A percentile compares a stretch with the other conserved stretches of the same genome.
phyloP scores from a whole-genome alignment of 2,329 filamentous ascomycete species.

The Claviceps sp. region DNA sequence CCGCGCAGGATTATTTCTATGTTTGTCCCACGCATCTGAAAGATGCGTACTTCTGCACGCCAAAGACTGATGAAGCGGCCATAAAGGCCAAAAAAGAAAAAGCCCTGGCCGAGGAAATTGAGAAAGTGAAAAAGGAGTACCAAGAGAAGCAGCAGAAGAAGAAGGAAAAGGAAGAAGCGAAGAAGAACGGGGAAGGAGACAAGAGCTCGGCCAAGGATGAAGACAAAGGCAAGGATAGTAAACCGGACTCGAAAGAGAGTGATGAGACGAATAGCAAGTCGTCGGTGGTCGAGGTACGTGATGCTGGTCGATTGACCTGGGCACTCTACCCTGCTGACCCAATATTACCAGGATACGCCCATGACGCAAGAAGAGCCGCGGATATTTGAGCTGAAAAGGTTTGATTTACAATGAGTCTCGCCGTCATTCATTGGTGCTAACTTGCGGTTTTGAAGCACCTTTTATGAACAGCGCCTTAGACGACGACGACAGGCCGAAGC shows the following conservation, averaged over 20 bases:
- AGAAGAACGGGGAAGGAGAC: slow-evolving; percentile 29
- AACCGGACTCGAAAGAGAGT: slow-evolving; percentile 16
- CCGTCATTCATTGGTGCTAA: neutral
- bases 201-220: slow-evolving; percentile 21
- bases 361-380: slow-evolving; percentile 53
- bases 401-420: slow-evolving; percentile 2
- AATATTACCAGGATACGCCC: slow-evolving; percentile 5
- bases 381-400: slow-evolving; percentile 77
- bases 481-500: slow-evolving; percentile 40
- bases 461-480: slow-evolving; percentile 75
- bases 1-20: slow-evolving; percentile 67
- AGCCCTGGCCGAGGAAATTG: slow-evolving; percentile 49
- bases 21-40: slow-evolving; percentile 73
- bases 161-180: slow-evolving; percentile 48
- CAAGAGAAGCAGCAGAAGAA: slow-evolving; percentile 58
- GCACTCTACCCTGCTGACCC: neutral
- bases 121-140: slow-evolving; percentile 61
- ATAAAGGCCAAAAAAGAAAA: slow-evolving; percentile 47
- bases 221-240: slow-evolving; percentile 14
- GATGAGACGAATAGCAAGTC: neutral
- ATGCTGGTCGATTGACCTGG: neutral
- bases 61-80: slow-evolving; percentile 57
- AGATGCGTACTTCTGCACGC: slow-evolving; percentile 67
- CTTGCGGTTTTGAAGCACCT: slow-evolving; percentile 39
- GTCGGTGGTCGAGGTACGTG: slow-evolving; percentile 5